Base-by-base conservation (phyloP, 2,329 filamentous ascomycete genomes). In the Sarocladium kiliense region DNA sequence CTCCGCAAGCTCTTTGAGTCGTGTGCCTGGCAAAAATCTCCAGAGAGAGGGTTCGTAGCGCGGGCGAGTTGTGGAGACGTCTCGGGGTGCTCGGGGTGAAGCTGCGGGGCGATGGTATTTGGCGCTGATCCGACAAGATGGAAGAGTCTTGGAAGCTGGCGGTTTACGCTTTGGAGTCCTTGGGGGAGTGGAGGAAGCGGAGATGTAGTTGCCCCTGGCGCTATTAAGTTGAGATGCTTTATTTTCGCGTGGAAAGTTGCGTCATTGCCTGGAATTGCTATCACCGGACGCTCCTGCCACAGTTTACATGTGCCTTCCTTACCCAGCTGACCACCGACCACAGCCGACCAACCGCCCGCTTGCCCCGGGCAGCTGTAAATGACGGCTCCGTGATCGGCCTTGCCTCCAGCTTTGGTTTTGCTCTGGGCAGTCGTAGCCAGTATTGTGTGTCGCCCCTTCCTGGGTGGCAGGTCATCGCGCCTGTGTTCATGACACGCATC, bases 1-100 rank as follows among this genome's bases (percentile, higher is more conserved):
- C 23, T 27, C 44, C 21, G 25, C 44, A 47, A 47, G 23, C 25
- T 23, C 47, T 51, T 51, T 23, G 47, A 36, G n/a, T 34, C 47
- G 27, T 34, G 47, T 36, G 47, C 27, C 30, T 12, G 25, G 30
- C 27, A 36, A 51, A 51, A 51, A 34, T 26, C 47, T 51, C 47
- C 27, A 36, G 47, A 51, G 4, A 10, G 47, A 51, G 18, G 30
- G 3, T n/a, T n/a, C 25, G 44, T 44, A 21, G 19, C 19, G 44
- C 14, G 44, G 44, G 14, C 23, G 21, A 30, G 44, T 9, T 51
- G 47, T 51, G 47, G 47, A 23, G 47, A 21, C 47, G 34, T 34
- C 47, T 51, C 47, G 47, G 47, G 47, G 47, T 51, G 26, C 47
- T 51, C 47, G 47, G 47, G 47, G 47, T 51, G 47, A 51, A 51